Evolutionary conservation across 345 rosid species (phyloP).

Genomic region (Kandelia obovata): DNA sequence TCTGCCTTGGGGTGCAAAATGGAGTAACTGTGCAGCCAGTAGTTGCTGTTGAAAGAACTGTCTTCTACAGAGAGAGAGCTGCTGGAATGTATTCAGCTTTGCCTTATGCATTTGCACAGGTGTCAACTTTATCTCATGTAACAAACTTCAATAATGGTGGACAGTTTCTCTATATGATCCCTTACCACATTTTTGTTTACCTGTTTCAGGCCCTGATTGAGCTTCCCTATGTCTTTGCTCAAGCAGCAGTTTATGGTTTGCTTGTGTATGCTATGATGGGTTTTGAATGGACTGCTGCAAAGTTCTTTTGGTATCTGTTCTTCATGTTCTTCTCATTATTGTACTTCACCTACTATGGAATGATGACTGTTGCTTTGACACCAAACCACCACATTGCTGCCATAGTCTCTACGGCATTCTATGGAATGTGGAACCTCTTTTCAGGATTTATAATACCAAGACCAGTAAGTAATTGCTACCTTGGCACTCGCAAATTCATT

Average conservation of each 20-base stretch:
- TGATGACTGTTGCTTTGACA: conserved; percentile 69
- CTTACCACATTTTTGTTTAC: neutral
- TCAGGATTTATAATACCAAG: conserved; percentile 61
- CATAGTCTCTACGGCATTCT: conserved; percentile 50
- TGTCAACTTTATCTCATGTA: neutral
- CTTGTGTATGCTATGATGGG: conserved; percentile 68
- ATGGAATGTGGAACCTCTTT: conserved; percentile 55
- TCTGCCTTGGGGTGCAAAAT: conserved; percentile 68
- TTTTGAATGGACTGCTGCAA: conserved; percentile 47
- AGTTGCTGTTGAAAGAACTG: conserved; percentile 65
- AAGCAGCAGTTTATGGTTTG: conserved; percentile 42
- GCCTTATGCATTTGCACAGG: conserved; percentile 75
- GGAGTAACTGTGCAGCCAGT: conserved; percentile 55
- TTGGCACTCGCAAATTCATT: neutral
- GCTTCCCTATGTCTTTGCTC: conserved; percentile 52
- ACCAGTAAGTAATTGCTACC: conserved; percentile 36
- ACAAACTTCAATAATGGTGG: neutral
- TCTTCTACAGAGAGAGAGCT: conserved; percentile 74
- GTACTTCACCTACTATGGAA: conserved; percentile 67
- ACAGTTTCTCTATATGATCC: neutral
- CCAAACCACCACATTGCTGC: conserved; percentile 60
- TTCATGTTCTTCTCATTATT: conserved; percentile 53
- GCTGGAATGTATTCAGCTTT: conserved; percentile 75
- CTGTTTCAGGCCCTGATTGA: conserved; percentile 47
- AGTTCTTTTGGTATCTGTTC: conserved; percentile 63